These are phyloP conservation scores for Ulmus americana DNA, from an alignment of 331 rosid genomes.

Conservation along the genomic window DNA sequence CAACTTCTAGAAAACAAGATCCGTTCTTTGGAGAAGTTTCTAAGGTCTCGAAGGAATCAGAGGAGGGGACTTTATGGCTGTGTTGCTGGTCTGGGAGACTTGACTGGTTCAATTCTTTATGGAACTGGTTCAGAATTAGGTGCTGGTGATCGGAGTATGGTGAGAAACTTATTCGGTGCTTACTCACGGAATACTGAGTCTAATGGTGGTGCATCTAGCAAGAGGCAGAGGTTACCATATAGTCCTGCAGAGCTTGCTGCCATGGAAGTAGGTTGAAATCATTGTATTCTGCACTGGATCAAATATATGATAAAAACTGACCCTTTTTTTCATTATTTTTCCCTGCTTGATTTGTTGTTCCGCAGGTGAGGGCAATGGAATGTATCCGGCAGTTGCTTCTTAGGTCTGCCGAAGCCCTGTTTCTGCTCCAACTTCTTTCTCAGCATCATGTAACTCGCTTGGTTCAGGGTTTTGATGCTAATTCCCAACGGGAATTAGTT, in stretches of 20 bases:
- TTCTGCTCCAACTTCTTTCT: slow-evolving; percentile 91
- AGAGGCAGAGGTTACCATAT: slow-evolving; percentile 85
- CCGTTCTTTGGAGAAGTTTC: slow-evolving; percentile 72
- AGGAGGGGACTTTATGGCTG: slow-evolving; percentile 96
- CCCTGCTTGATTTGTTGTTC: slow-evolving; percentile 25
- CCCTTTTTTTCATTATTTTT: slow-evolving; percentile 13
- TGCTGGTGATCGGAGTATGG: slow-evolving; percentile 73
- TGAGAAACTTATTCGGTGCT: slow-evolving; percentile 78
- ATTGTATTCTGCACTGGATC: slow-evolving; percentile 7
- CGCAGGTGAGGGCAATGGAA: slow-evolving; percentile 97
- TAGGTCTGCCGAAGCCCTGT: slow-evolving; percentile 84
- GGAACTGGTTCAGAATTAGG: slow-evolving; percentile 67
- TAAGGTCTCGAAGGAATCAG: slow-evolving; percentile 86
- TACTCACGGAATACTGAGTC: slow-evolving; percentile 65
- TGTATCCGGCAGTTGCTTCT: slow-evolving; percentile 91
- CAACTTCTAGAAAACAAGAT: slow-evolving; percentile 82
- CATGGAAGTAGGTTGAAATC: slow-evolving; percentile 69
- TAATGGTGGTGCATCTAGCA: slow-evolving; percentile 61
- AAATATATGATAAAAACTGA: slow-evolving; percentile 5
- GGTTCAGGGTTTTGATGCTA: slow-evolving; percentile 77
- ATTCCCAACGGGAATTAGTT: slow-evolving; percentile 50
- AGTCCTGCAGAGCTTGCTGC: slow-evolving; percentile 97
- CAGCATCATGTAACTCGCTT: slow-evolving; percentile 91
- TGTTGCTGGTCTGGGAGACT: slow-evolving; percentile 88
- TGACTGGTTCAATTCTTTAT: slow-evolving; percentile 80